Evolutionary conservation across 768 basidiomycete species (phyloP), one percentile per base, ranked within the genome.

Genomic region (Gautieria morchelliformis): DNA sequence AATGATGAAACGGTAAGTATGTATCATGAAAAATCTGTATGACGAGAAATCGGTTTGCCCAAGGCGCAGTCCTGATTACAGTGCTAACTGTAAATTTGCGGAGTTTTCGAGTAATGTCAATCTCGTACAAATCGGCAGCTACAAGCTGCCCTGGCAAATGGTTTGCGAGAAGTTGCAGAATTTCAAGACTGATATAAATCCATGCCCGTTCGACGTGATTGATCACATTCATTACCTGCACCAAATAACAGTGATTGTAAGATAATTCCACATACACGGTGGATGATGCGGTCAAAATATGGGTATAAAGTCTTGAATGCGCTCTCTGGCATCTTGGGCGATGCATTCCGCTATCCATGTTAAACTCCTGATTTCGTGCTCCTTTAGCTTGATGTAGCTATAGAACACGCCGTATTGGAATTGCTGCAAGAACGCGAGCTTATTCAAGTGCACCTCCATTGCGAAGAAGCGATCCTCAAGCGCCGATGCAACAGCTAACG

Each of bases 261-360:
- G n/a, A 4, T 49, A 49, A 49, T 27, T 5, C 12, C 17, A 49
- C 48, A 33, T 14, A 49, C 48, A 11, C n/a, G 8, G 42, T 20
- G 15, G 22, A 8, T 8, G 24, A 4, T 12, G 22, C 37, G 47
- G 39, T 82, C 74, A 93, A 69, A 92, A 92, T 61, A 92, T 87
- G 64, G 89, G 85, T 77, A 94, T 93, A 73, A 85, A 93, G 72
- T 95, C 92, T 67, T 92, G 85, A 74, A 98, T 93, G 74, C 95
- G 83, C 66, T 96, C 91, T 71, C 86, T 84, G 45, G 93, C 93
- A 73, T 95, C 87, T 75, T 97, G 95, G 9, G 93, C 93, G 64
- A 98, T 96, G 71, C 95, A 97, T 74, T 98, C 95, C 55, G 93
- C 92, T 71, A 96, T 93, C 91, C 90, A 93, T 30, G 87, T 90